Conservation (phyloP, 2,329 filamentous ascomycete species). For the Ophiostoma sp. region DNA sequence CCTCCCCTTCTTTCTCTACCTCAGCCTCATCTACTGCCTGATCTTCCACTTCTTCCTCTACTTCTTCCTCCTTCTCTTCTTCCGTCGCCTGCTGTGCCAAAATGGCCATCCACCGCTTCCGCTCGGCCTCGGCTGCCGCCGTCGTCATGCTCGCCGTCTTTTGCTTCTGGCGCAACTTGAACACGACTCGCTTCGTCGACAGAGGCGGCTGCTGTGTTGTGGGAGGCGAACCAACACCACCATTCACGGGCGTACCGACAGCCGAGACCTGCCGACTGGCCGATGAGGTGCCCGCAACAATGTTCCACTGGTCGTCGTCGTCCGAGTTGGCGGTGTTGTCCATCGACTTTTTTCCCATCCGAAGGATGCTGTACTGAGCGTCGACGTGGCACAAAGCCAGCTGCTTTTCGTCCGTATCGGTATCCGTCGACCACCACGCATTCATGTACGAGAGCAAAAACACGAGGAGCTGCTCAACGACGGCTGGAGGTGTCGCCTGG, state of each 20-base stretch:
- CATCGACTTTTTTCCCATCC: not conserved
- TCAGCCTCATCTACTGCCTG: no score
- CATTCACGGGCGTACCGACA: not conserved
- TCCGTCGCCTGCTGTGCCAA: slow-evolving; percentile 22
- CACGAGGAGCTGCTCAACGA: slow-evolving; percentile 9
- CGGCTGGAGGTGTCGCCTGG: not conserved
- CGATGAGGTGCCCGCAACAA: slow-evolving; percentile 16
- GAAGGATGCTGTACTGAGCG: not conserved
- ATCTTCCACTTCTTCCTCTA: not conserved
- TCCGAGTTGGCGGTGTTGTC: not conserved
- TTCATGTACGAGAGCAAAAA: slow-evolving; percentile 21
- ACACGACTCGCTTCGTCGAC: not conserved
- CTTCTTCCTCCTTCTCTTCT: not conserved
- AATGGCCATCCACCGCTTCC: slow-evolving; percentile 22
- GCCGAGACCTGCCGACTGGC: not conserved
- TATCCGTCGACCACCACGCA: not conserved
- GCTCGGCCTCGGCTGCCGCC: not conserved
- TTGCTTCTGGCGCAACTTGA: slow-evolving; percentile 16
- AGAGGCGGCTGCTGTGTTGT: not conserved
- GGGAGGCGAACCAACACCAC: not conserved
- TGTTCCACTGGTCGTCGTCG: slow-evolving; percentile 10
- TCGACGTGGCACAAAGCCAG: slow-evolving; percentile 17
- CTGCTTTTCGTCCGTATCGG: not conserved
- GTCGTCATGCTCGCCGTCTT: not conserved
- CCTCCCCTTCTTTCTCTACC: not conserved